These are phyloP conservation scores for Tylopilus sp. DNA, from an alignment of 768 basidiomycete species.

Conservation along the genomic window DNA sequence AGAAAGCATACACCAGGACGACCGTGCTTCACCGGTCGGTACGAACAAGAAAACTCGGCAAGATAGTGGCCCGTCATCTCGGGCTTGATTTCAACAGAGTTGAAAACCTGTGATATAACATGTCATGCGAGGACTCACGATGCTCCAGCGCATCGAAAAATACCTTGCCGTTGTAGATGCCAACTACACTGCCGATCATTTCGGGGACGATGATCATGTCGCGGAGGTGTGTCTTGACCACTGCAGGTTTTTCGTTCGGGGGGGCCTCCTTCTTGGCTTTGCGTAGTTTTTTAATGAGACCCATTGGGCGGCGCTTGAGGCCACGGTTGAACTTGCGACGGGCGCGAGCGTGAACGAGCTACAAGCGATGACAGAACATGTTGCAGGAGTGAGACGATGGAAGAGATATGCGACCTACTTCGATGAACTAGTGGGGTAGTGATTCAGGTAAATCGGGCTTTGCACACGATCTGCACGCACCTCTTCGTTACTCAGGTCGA, in stretches of 20 bases:
- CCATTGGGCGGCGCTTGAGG: constrained; percentile 97
- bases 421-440: constrained; percentile 57
- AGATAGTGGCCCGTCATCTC: constrained; percentile 99
- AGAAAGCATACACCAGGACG: constrained; percentile 85
- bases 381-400: constrained; percentile 1
- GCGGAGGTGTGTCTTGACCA: constrained; percentile 98
- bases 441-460: background rate
- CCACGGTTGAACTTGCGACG: constrained; percentile 99
- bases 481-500: constrained; percentile 94
- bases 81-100: constrained; percentile 98
- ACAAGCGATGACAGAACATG: background rate
- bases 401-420: constrained; percentile 48
- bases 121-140: background rate
- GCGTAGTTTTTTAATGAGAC: constrained; percentile 98
- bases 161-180: constrained; percentile 98
- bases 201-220: constrained; percentile 99
- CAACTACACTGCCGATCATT: constrained; percentile 98
- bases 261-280: constrained; percentile 99
- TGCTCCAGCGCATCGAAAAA: constrained; percentile 13
- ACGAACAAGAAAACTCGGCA: constrained; percentile 94
- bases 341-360: constrained; percentile 98
- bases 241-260: constrained; percentile 97
- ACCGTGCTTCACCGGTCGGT: constrained; percentile 99
- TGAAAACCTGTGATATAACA: constrained; percentile 61
- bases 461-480: constrained; percentile 42